Percentiles rank a stretch among this genome's conserved stretches.
These are phyloP conservation scores for Cairneyella variabilis DNA, from an alignment of 495 filamentous ascomycete genomes.

Conservation along the genomic window DNA sequence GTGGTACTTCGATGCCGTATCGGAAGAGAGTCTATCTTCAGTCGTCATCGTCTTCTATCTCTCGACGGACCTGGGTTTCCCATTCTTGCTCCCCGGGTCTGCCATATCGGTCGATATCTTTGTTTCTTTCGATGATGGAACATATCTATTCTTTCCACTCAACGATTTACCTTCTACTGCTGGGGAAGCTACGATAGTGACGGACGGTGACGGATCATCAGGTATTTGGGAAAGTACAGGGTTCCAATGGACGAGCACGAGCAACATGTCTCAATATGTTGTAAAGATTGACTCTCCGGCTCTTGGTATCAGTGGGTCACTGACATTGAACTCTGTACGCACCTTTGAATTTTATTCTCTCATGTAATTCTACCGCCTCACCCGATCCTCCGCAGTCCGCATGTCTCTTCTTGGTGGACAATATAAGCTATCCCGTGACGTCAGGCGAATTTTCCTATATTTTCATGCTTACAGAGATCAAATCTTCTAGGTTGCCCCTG, in stretches of 20 bases:
- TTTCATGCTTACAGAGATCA: too few species aligned
- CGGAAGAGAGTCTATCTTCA: conserved; percentile 1
- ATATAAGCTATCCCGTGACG: too few species aligned
- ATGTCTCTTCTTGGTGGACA: too few species aligned
- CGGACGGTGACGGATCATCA: neutral
- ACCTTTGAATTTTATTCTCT: too few species aligned
- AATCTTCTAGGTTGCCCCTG: too few species aligned
- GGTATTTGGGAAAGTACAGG: neutral
- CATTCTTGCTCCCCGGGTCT: conserved; percentile 12
- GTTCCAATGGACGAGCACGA: neutral
- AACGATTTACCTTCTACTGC: neutral
- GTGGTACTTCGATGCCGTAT: conserved; percentile 40
- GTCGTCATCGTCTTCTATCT: conserved; percentile 31
- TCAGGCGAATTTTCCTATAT: too few species aligned
- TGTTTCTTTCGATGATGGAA: neutral
- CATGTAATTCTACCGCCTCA: too few species aligned
- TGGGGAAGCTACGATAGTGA: neutral
- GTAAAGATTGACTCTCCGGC: neutral
- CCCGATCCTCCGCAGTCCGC: too few species aligned
- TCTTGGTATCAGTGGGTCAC: neutral
- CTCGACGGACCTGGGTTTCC: conserved; percentile 22
- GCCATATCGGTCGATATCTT: neutral
- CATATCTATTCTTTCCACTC: too few species aligned
- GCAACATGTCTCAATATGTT: neutral
- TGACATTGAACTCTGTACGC: too few species aligned